Base-by-base conservation (phyloP, 176 grass and related monocot genomes). In the Tillandsia leiboldiana region DNA sequence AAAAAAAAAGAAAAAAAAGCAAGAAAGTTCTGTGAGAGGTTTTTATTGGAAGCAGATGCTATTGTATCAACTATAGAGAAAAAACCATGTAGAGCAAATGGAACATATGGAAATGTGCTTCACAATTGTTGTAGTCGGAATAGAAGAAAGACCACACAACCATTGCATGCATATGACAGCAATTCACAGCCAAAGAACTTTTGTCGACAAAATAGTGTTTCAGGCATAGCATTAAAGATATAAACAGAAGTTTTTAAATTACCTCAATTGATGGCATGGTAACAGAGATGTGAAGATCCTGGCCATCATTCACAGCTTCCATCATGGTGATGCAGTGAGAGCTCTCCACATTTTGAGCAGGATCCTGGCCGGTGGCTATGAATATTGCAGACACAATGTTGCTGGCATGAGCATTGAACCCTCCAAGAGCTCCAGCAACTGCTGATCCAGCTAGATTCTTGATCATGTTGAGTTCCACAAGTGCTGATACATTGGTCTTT, bases 201-300 rank as follows among this genome's bases (percentile, higher is more conserved):
- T 29, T 29, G 28, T 3, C 28, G 28, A 3, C 28, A 29, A 29
- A 18, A 58, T 58, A 18, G 15, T 12, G 15, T 4, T 58, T n/a
- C 54, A 4, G 18, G 28, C 10, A 61, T 65, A 23, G 26, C 51
- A 70, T 12, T 28, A 33, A 42, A 18, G 10, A 26, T 1, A 58
- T 61, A 51, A 23, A 51, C 69, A 80, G 26, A 54, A 52, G 13
- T 49, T 64, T 51, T 49, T 75, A 20, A 56, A 65, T 70, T 56
- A 96, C 91, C 87, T 96, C 87, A 65, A 87, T 87, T 56, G 84
- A 96, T 17, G 91, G 87, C 87, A 90, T 90, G 68, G 87, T 87
- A 57, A 96, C 87, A 56, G 82, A 96, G 26, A 96, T 27, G 29
- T 96, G 82, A 73, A 96, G 85, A 79, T 96, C 79, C 0, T 73